Evolutionary conservation across 495 filamentous ascomycete species (phyloP).

Genomic region (Hypoxylon rickii): DNA sequence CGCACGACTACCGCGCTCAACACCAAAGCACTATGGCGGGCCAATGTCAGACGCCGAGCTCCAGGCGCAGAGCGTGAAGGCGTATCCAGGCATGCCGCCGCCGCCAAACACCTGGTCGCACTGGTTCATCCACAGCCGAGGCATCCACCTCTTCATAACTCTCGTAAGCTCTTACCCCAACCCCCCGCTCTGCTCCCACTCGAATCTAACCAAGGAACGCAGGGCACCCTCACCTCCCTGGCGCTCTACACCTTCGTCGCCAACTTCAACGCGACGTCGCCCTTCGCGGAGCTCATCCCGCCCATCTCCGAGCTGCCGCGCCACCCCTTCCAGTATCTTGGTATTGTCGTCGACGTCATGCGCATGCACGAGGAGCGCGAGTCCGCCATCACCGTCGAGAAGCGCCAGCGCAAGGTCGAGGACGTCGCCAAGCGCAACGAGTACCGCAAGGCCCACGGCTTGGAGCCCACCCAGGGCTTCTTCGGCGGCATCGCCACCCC

Average conservation of each 20-base stretch:
- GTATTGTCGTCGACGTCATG: conserved; percentile 65
- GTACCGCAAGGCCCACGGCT: conserved; percentile 81
- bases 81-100: conserved; percentile 84
- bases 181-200: neutral
- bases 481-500: conserved; percentile 8
- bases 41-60: conserved; percentile 61
- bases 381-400: conserved; percentile 65
- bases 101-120: conserved; percentile 73
- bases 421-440: conserved; percentile 78
- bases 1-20: conserved; percentile 53
- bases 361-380: conserved; percentile 69
- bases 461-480: conserved; percentile 60
- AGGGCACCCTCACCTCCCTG: conserved; percentile 71
- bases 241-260: conserved; percentile 68
- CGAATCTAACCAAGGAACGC: conserved; percentile 4
- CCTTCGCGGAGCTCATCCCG: conserved; percentile 74
- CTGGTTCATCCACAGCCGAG: conserved; percentile 72
- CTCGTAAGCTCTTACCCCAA: conserved; percentile 58
- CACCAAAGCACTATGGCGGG: conserved; percentile 69
- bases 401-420: conserved; percentile 67
- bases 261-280: conserved; percentile 71
- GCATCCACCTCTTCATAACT: conserved; percentile 77
- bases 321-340: conserved; percentile 65
- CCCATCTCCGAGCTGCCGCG: conserved; percentile 59
- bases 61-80: conserved; percentile 61